These are phyloP conservation scores for Meredithiella fracta DNA, from an alignment of 2,329 filamentous ascomycete genomes.

Conservation along the genomic window DNA sequence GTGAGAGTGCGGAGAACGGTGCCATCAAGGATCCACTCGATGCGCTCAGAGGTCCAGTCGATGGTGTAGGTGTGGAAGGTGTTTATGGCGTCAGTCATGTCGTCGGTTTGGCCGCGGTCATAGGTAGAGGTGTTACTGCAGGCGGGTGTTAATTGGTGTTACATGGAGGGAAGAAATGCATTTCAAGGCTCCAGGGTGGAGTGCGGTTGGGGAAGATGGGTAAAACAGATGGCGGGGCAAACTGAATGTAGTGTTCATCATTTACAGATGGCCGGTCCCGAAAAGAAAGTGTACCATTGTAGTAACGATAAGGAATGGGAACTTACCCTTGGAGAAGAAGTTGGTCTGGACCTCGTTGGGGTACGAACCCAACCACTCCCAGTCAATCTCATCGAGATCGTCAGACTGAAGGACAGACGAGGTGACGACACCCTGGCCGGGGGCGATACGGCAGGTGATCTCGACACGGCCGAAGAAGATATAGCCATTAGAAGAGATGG, in stretches of 20 bases:
- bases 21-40: slow-evolving; percentile 51
- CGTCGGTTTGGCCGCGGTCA: slow-evolving; percentile 42
- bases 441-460: slow-evolving; percentile 59
- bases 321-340: slow-evolving; percentile 54
- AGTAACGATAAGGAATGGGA: too few relatives aligned
- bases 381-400: slow-evolving; percentile 82
- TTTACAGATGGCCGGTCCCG: too few relatives aligned
- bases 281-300: too few relatives aligned
- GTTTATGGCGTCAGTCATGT: slow-evolving; percentile 32
- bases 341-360: slow-evolving; percentile 66
- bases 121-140: slow-evolving; percentile 39
- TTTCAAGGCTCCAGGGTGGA: too few relatives aligned
- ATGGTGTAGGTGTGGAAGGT: slow-evolving; percentile 49
- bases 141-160: slow-evolving; percentile 2
- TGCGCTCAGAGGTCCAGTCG: slow-evolving; percentile 48
- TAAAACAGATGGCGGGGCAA: background rate
- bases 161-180: background rate
- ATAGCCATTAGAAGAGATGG: slow-evolving; percentile 66
- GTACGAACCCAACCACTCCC: slow-evolving; percentile 81
- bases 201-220: background rate
- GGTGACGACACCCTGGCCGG: slow-evolving; percentile 75
- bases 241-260: too few relatives aligned
- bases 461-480: slow-evolving; percentile 93
- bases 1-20: slow-evolving; percentile 43
- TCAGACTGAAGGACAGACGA: slow-evolving; percentile 80